These are phyloP conservation scores for Yamadazyma sp. DNA, from an alignment of 1,139 yeast genomes.

Conservation along the genomic window DNA sequence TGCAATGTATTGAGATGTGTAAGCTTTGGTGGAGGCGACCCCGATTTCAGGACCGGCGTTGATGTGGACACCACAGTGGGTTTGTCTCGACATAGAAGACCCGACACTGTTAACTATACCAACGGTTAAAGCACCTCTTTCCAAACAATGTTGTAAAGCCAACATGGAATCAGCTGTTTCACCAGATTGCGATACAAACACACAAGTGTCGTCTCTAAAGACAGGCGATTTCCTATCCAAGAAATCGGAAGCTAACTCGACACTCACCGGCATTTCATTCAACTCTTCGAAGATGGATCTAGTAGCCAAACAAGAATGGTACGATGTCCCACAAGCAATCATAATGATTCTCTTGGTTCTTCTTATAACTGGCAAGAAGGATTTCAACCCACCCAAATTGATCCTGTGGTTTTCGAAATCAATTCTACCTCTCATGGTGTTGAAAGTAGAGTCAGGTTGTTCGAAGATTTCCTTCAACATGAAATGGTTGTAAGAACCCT, in stretches of 20 bases:
- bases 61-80: slow-evolving; percentile 99
- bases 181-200: slow-evolving; percentile 97
- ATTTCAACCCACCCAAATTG: slow-evolving; percentile 86
- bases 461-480: slow-evolving; percentile 99
- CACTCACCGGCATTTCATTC: slow-evolving; percentile 93
- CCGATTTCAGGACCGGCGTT: slow-evolving; percentile 99
- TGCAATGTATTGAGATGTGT: slow-evolving; percentile 97
- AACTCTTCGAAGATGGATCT: slow-evolving; percentile 95
- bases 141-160: slow-evolving; percentile 93
- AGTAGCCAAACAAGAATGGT: slow-evolving; percentile 96
- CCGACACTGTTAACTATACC: slow-evolving; percentile 96
- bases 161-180: slow-evolving; percentile 99
- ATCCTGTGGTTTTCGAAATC: slow-evolving; percentile 81
- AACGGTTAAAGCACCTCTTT: slow-evolving; percentile 95
- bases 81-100: slow-evolving; percentile 90
- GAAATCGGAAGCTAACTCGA: slow-evolving; percentile 97
- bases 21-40: slow-evolving; percentile 99
- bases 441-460: slow-evolving; percentile 97
- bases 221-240: slow-evolving; percentile 94
- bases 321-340: slow-evolving; percentile 99
- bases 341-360: slow-evolving; percentile 93
- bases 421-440: slow-evolving; percentile 99
- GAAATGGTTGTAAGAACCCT: slow-evolving; percentile 92
- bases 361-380: slow-evolving; percentile 84
- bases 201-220: slow-evolving; percentile 96